Base-by-base conservation (phyloP, 2,329 filamentous ascomycete genomes). In the Verticillium longisporum region DNA sequence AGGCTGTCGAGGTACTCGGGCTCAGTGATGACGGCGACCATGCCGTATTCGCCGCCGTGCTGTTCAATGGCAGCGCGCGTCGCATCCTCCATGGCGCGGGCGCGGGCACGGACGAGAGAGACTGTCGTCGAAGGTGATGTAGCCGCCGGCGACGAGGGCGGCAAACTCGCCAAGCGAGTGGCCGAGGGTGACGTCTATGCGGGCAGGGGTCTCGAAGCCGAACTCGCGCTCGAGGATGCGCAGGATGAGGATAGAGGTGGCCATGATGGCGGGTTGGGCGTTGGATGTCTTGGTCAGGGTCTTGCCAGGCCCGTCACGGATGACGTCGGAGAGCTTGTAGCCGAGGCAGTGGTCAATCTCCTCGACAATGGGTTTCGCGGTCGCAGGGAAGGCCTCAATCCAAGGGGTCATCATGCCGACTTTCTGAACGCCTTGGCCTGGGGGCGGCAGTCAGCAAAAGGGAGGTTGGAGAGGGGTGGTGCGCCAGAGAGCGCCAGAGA, bases 211-310 rank as follows among this genome's bases (percentile, higher is more conserved):
- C 61, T 84, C 80, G 76, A 97, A 96, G 50, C 83, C 86, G 71
- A 94, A 97, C 66, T 97, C 91, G 63, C 84, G 80, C 77, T 97
- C 92, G 65, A 98, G 82, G 63, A 97, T 87, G 61, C 91, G 88
- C 60, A 97, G 82, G 70, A 97, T 96, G 62, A 97, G 83, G 70
- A 97, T 88, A 33, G 91, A 96, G 4, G 92, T 95, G 14, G 92
- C 91, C 92, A 98, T 96, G 74, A 97, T 97, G 68, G 94, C 93
- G 1, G 94, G 94, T 74, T 98, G 94, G 4, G 94, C 90, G 72
- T 96, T 93, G 66, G 90, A 86, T 4, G 94, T 97, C 61, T 86
- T 84, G 50, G 91, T 96, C 61, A 98, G 85, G 58, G 82, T 77
- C 61, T 85, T 86, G 67, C 90, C 91, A 1, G 94, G 90, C 0